Evolutionary conservation across 768 basidiomycete species (phyloP).

Genomic region (Phylloporus sp.): DNA sequence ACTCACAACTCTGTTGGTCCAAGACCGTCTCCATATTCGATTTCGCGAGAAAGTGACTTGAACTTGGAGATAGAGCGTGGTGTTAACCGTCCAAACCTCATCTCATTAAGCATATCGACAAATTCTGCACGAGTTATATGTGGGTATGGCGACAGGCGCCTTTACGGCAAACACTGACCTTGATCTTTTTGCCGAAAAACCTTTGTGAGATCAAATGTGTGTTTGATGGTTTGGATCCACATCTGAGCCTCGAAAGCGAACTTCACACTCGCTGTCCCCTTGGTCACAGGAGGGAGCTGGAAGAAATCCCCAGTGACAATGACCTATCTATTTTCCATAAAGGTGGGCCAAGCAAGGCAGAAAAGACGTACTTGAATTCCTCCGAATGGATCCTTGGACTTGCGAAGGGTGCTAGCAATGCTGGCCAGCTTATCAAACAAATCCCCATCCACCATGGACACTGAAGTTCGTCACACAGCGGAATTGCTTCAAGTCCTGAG

Average conservation of each 20-base stretch:
- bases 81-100: constrained; percentile 83
- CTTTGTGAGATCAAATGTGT: constrained; percentile 89
- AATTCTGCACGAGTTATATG: constrained; percentile 55
- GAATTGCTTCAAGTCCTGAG: neutral
- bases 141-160: neutral
- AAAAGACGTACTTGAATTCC: constrained; percentile 71
- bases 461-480: constrained; percentile 36
- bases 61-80: constrained; percentile 65
- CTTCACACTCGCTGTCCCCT: constrained; percentile 52
- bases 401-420: constrained; percentile 63
- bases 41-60: constrained; percentile 59
- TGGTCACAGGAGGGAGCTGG: constrained; percentile 90
- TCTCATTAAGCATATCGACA: constrained; percentile 95
- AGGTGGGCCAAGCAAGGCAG: neutral
- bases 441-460: constrained; percentile 95
- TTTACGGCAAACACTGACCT: constrained; percentile 41
- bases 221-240: constrained; percentile 71
- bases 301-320: constrained; percentile 97
- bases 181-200: constrained; percentile 94
- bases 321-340: constrained; percentile 41
- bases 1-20: constrained; percentile 87
- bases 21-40: constrained; percentile 74
- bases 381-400: constrained; percentile 72
- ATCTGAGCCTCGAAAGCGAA: constrained; percentile 88
- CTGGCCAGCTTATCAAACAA: constrained; percentile 85